Evolutionary conservation across 139 green algal genomes (phyloP).

Genomic region (Haematococcus lacustris): DNA sequence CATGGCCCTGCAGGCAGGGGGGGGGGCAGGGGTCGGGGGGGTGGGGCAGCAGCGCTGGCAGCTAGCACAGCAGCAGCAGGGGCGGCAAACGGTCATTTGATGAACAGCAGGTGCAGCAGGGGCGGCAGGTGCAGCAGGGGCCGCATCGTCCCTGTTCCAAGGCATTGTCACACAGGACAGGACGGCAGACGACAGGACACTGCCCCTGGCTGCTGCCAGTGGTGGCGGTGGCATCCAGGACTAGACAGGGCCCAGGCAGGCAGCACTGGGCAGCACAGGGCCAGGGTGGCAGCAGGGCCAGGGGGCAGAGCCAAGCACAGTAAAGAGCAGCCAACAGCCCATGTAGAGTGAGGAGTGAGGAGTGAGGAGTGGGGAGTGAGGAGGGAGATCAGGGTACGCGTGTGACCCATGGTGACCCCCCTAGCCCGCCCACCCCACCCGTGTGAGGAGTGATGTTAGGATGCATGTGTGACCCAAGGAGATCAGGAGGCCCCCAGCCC

Average conservation of each 20-base stretch:
- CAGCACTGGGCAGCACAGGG: neutral
- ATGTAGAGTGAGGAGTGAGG: neutral
- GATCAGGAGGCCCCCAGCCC: too few species aligned
- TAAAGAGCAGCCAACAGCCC: too few species aligned
- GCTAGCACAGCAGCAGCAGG: neutral
- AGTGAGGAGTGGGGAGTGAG: neutral
- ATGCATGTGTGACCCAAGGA: too few species aligned
- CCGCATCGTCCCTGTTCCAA: neutral
- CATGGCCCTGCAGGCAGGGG: neutral
- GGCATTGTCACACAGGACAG: neutral
- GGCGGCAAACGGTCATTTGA: neutral
- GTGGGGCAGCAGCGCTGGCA: neutral
- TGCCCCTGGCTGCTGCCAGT: neutral
- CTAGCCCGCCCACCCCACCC: too few species aligned
- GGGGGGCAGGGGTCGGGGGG: too few species aligned
- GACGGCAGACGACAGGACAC: neutral
- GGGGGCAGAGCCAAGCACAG: too few species aligned
- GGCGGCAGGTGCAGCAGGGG: neutral
- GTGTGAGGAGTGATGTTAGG: too few species aligned
- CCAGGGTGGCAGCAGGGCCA: neutral
- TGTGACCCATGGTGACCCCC: neutral
- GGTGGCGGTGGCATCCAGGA: neutral
- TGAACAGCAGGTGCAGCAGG: neutral
- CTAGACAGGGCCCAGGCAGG: neutral
- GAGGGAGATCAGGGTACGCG: too few species aligned